Percentiles rank a stretch among this genome's conserved stretches.
Evolutionary conservation across 2,329 filamentous ascomycete species (phyloP).

Genomic region (Cryoendolithus antarcticus): DNA sequence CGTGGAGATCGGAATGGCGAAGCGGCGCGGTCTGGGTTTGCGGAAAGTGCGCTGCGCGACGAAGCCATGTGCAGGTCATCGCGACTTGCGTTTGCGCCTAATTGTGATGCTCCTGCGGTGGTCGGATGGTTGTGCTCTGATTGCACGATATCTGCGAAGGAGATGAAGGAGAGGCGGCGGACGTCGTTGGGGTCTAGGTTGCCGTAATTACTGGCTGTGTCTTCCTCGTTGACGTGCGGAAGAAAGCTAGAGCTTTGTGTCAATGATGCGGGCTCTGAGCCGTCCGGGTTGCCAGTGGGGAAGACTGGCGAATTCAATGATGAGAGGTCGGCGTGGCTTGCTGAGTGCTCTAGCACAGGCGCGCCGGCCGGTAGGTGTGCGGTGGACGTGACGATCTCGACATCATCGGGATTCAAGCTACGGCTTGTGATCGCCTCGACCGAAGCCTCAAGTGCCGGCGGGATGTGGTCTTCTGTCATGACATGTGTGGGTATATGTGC

Average conservation of each 20-base stretch:
- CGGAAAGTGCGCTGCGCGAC: slow-evolving; percentile 9
- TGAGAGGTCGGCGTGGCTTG: slow-evolving; percentile 16
- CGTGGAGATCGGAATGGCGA: slow-evolving; percentile 67
- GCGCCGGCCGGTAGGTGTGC: slow-evolving; percentile 69
- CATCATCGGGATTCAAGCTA: slow-evolving; percentile 71
- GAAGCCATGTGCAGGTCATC: slow-evolving; percentile 50
- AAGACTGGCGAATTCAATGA: too few relatives aligned
- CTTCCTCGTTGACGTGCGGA: slow-evolving; percentile 42
- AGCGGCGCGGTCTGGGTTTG: slow-evolving; percentile 52
- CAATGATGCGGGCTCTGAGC: slow-evolving; percentile 48
- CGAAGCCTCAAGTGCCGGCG: slow-evolving; percentile 78
- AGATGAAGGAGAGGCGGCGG: slow-evolving; percentile 82
- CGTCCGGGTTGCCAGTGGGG: too few relatives aligned
- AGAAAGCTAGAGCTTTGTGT: slow-evolving; percentile 72
- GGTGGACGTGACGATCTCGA: slow-evolving; percentile 83
- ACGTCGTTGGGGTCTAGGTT: slow-evolving; percentile 67
- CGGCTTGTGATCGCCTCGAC: slow-evolving; percentile 84
- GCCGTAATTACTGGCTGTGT: slow-evolving; percentile 63
- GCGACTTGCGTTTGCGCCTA: slow-evolving; percentile 48
- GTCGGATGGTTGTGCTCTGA: slow-evolving; percentile 47
- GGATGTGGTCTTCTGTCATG: slow-evolving; percentile 86
- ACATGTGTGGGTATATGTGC: slow-evolving; percentile 70
- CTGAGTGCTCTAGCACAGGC: slow-evolving; percentile 39
- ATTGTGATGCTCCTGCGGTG: slow-evolving; percentile 6
- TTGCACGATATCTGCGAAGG: slow-evolving; percentile 90